These are phyloP conservation scores for Pinus albicaulis DNA, from an alignment of 75 land plant species.

Conservation along the genomic window DNA sequence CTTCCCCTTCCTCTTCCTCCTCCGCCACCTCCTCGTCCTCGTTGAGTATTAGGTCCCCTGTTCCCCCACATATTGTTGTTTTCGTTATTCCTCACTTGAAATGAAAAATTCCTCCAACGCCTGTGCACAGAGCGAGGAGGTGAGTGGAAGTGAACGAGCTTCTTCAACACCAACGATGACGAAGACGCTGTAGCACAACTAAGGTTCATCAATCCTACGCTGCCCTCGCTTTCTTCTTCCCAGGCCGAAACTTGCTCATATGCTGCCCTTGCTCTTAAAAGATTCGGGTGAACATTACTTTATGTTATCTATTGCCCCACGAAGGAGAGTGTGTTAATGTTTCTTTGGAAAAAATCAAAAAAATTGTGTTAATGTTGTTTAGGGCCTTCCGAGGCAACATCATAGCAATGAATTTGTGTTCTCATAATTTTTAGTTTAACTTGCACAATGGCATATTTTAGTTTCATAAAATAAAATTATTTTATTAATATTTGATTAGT, in stretches of 20 bases:
- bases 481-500: no score
- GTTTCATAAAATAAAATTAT: no score
- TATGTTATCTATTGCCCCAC: no score
- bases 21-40: slow-evolving; percentile 37
- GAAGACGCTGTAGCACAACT: neutral
- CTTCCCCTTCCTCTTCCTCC: slow-evolving; percentile 29
- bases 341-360: no score
- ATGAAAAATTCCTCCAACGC: neutral
- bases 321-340: no score
- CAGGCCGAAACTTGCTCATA: neutral
- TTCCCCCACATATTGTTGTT: neutral
- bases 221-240: no score
- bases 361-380: no score
- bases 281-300: neutral
- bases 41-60: neutral
- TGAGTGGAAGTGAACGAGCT: neutral
- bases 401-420: no score
- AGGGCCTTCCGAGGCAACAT: no score
- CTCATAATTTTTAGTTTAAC: no score
- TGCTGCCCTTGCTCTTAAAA: neutral
- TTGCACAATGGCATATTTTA: no score
- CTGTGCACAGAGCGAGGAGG: neutral
- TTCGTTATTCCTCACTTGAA: neutral
- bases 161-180: neutral
- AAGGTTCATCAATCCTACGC: neutral